Conservation (phyloP, 2,329 filamentous ascomycete genomes). For the Diaporthe caulivora region DNA sequence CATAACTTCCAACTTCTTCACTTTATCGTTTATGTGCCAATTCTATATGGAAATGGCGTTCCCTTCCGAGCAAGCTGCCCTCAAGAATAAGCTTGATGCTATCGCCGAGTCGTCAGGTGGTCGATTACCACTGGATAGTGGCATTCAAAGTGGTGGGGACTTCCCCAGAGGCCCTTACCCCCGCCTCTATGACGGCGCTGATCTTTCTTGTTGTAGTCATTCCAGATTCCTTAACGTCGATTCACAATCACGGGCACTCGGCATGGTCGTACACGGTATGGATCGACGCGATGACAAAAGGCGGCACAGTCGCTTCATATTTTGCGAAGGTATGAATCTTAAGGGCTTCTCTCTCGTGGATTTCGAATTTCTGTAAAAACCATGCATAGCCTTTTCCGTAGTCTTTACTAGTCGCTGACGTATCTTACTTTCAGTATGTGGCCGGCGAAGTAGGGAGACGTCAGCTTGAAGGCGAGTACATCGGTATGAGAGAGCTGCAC, state of each 20-base stretch:
- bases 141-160: not conserved
- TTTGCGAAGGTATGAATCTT: not conserved
- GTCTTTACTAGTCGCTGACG: not conserved
- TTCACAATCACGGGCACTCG: slow-evolving; percentile 27
- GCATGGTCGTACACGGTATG: slow-evolving; percentile 36
- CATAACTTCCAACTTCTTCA: too few relatives aligned
- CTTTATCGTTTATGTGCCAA: not conserved
- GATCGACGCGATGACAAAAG: not conserved
- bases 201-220: slow-evolving; percentile 18
- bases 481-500: slow-evolving; percentile 47
- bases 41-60: not conserved
- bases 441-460: not conserved
- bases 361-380: not conserved
- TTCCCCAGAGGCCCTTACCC: not conserved
- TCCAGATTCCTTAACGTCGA: slow-evolving; percentile 17
- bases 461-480: slow-evolving; percentile 44
- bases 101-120: not conserved
- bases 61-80: not conserved
- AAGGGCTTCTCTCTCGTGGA: not conserved
- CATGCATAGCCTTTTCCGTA: too few relatives aligned
- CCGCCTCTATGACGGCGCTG: not conserved
- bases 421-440: not conserved
- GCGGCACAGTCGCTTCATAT: not conserved
- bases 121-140: not conserved
- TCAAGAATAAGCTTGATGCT: not conserved